A percentile compares a stretch with the other conserved stretches of the same genome.
Evolutionary conservation across 768 basidiomycete genomes (phyloP).

Genomic region (Cytidiella melzeri): DNA sequence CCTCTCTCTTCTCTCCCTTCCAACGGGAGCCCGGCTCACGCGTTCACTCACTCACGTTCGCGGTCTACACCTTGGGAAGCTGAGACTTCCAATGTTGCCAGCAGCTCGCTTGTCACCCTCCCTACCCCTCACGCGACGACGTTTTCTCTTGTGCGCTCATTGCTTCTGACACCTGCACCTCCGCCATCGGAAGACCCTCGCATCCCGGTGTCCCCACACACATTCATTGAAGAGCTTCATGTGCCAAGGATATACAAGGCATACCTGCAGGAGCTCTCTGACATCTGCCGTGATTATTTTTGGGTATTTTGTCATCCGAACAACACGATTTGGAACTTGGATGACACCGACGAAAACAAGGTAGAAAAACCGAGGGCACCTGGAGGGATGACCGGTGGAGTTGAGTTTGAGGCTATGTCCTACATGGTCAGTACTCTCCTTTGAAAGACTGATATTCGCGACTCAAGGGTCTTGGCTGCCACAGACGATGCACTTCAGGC

Average conservation of each 20-base stretch:
- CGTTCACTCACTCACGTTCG: constrained; percentile 21
- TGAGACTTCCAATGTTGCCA: constrained; percentile 25
- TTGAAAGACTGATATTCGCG: too few species aligned
- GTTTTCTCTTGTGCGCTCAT: constrained; percentile 67
- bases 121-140: constrained; percentile 68
- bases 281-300: constrained; percentile 90
- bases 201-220: constrained; percentile 62
- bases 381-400: constrained; percentile 97
- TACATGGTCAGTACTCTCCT: constrained; percentile 74
- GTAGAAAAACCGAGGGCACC: constrained; percentile 92
- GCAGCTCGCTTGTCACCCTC: constrained; percentile 51
- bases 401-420: constrained; percentile 95
- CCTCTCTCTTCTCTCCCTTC: constrained; percentile 64
- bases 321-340: constrained; percentile 85
- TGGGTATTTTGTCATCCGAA: constrained; percentile 97
- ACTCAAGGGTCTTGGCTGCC: too few species aligned
- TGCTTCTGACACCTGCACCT: constrained; percentile 70
- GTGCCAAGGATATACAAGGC: constrained; percentile 70
- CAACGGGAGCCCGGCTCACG: constrained; percentile 22
- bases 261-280: constrained; percentile 78
- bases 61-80: constrained; percentile 54
- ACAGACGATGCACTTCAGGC: constrained; percentile 82
- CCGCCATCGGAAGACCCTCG: constrained; percentile 58
- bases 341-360: constrained; percentile 74
- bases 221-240: constrained; percentile 72